Percentiles rank a stretch among this genome's conserved stretches.
Evolutionary conservation across 805 yeast genomes (phyloP).

Genomic region (Lachancea lanzarotensis): DNA sequence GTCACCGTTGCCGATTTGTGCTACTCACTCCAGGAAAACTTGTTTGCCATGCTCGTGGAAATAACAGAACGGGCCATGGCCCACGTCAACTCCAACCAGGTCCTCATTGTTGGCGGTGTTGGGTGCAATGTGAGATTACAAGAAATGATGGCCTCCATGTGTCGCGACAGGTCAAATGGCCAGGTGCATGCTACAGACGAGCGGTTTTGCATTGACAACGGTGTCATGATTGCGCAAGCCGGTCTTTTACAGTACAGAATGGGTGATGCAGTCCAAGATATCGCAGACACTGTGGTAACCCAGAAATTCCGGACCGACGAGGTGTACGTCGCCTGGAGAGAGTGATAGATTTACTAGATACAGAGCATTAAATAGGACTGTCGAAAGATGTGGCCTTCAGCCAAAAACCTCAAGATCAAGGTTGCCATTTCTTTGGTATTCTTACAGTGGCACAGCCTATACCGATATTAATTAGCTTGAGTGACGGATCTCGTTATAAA

Average conservation of each 20-base stretch:
- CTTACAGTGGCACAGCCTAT: too few species aligned
- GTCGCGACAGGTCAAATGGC: conserved; percentile 73
- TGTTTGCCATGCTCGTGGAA: conserved; percentile 94
- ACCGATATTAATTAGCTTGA: background rate
- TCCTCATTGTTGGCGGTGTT: conserved; percentile 96
- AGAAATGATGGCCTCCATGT: conserved; percentile 96
- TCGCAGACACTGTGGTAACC: conserved; percentile 75
- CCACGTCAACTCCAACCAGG: conserved; percentile 84
- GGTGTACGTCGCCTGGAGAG: conserved; percentile 86
- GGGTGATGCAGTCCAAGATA: conserved; percentile 53
- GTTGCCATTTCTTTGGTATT: too few species aligned
- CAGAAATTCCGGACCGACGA: conserved; percentile 95
- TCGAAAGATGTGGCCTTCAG: too few species aligned
- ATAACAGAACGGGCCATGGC: conserved; percentile 99
- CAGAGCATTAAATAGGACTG: too few species aligned
- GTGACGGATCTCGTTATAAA: background rate
- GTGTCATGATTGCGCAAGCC: conserved; percentile 98
- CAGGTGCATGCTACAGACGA: conserved; percentile 93
- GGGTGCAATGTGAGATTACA: conserved; percentile 90
- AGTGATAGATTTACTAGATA: conserved; percentile 25
- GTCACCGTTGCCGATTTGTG: conserved; percentile 85
- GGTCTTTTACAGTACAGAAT: conserved; percentile 80
- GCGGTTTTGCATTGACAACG: conserved; percentile 94
- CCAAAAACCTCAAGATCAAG: too few species aligned
- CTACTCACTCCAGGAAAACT: conserved; percentile 84